These are phyloP conservation scores for Mortierella sp. DNA, from an alignment of 371 early-diverging fungal species.

Conservation along the genomic window DNA sequence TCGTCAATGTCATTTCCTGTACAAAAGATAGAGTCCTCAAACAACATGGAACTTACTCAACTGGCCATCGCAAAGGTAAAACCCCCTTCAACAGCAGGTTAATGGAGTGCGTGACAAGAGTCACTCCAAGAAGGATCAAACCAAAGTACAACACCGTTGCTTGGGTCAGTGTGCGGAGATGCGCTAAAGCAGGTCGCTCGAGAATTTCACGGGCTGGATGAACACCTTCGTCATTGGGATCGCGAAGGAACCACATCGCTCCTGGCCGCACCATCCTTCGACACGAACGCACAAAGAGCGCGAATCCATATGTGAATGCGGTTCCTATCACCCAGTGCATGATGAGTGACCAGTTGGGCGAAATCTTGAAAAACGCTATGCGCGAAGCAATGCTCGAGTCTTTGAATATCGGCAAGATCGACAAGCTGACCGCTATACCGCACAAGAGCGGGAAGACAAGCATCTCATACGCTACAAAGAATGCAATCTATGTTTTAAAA, in stretches of 20 bases:
- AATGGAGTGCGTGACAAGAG: slow-evolving; percentile 61
- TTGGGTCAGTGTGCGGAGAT: slow-evolving; percentile 80
- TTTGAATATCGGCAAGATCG: slow-evolving; percentile 76
- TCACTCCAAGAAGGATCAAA: slow-evolving; percentile 76
- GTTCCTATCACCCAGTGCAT: slow-evolving; percentile 93
- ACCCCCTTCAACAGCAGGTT: slow-evolving; percentile 45
- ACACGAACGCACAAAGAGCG: slow-evolving; percentile 78
- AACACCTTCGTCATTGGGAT: slow-evolving; percentile 94
- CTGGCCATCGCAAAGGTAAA: slow-evolving; percentile 61
- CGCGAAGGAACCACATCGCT: slow-evolving; percentile 96
- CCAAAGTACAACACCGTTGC: slow-evolving; percentile 82
- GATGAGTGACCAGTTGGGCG: slow-evolving; percentile 76
- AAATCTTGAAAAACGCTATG: slow-evolving; percentile 57
- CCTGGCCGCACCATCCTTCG: slow-evolving; percentile 87
- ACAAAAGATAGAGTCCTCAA: background rate
- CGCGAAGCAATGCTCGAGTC: slow-evolving; percentile 63
- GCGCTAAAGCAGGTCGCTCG: slow-evolving; percentile 76
- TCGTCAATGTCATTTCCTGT: slow-evolving; percentile 12
- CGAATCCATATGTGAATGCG: slow-evolving; percentile 90
- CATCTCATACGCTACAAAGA: slow-evolving; percentile 88
- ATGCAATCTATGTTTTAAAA: slow-evolving; percentile 57
- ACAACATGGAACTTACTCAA: slow-evolving; percentile 55
- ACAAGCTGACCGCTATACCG: slow-evolving; percentile 81
- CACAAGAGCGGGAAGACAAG: slow-evolving; percentile 86
- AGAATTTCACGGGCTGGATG: slow-evolving; percentile 92